Conservation (phyloP, 2,329 filamentous ascomycete species). For the Claviceps purpurea region DNA sequence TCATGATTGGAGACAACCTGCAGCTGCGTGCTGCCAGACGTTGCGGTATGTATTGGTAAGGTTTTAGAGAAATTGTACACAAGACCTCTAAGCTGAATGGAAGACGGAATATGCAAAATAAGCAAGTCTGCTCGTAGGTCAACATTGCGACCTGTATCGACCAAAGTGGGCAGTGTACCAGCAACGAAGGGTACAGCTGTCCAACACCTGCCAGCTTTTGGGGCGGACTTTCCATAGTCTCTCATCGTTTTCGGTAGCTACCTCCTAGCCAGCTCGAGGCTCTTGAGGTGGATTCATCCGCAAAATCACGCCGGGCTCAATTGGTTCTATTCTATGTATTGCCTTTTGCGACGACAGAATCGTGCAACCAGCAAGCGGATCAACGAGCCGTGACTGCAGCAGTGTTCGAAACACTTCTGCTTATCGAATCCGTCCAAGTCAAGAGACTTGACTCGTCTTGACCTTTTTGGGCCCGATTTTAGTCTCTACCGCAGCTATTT, state of each 20-base stretch:
- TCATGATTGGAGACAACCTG: slow-evolving; percentile 4
- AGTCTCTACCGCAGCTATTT: slow-evolving; percentile 23
- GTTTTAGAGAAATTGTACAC: neutral
- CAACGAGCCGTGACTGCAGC: neutral
- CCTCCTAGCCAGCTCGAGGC: no score
- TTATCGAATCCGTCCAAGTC: neutral
- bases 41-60: neutral
- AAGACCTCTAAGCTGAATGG: neutral
- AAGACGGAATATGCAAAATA: no score
- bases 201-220: slow-evolving; percentile 3
- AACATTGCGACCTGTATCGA: no score
- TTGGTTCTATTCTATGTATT: neutral
- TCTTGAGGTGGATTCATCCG: no score
- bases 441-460: neutral
- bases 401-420: neutral
- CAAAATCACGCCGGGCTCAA: no score
- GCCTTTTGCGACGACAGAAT: neutral
- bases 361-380: neutral
- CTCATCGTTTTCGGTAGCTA: neutral
- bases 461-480: slow-evolving; percentile 19
- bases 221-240: no score
- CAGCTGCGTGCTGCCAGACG: neutral
- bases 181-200: neutral
- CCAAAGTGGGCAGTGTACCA: neutral
- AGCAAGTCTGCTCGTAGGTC: no score